These are phyloP conservation scores for Tylopilus orsonianus DNA, from an alignment of 1,284 basidiomycete species.

Conservation along the genomic window DNA sequence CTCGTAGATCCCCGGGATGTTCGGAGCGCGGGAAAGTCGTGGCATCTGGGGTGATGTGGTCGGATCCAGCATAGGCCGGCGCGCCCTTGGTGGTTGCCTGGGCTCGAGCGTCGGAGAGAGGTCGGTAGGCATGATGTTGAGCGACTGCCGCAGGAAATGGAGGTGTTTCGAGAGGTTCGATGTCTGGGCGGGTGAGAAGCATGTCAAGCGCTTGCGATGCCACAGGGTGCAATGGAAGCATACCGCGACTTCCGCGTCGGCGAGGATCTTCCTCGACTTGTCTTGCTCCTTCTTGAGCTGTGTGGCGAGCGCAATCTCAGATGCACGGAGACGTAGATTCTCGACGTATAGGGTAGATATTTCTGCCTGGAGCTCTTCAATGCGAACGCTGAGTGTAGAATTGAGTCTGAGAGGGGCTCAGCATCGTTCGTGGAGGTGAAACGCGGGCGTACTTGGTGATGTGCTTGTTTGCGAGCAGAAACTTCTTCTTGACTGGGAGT, in stretches of 20 bases:
- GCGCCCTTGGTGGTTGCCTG: slow-evolving; percentile 49
- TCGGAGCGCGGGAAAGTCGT: slow-evolving; percentile 65
- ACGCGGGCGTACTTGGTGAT: slow-evolving; percentile 68
- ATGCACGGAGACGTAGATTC: slow-evolving; percentile 75
- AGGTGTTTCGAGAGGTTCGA: slow-evolving; percentile 65
- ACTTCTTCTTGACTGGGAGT: slow-evolving; percentile 83
- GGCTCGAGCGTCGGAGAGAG: slow-evolving; percentile 39
- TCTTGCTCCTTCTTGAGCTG: slow-evolving; percentile 78
- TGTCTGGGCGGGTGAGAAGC: slow-evolving; percentile 42
- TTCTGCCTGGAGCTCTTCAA: slow-evolving; percentile 80
- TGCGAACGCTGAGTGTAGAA: slow-evolving; percentile 75
- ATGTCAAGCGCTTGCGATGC: slow-evolving; percentile 12
- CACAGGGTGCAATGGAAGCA: slow-evolving; percentile 33
- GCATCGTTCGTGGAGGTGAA: slow-evolving; percentile 5
- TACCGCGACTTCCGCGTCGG: slow-evolving; percentile 73
- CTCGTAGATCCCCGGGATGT: slow-evolving; percentile 64
- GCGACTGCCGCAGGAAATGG: slow-evolving; percentile 58
- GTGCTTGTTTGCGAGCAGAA: slow-evolving; percentile 83
- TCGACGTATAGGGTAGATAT: slow-evolving; percentile 76
- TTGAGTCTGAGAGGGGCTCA: slow-evolving; percentile 58
- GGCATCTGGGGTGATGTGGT: slow-evolving; percentile 48
- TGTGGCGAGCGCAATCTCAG: slow-evolving; percentile 70
- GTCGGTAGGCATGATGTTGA: slow-evolving; percentile 42
- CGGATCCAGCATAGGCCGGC: slow-evolving; percentile 41
- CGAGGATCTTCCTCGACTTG: slow-evolving; percentile 67